Base-by-base conservation (phyloP, 2,329 filamentous ascomycete species). In the Pestalotiopsis sp. region DNA sequence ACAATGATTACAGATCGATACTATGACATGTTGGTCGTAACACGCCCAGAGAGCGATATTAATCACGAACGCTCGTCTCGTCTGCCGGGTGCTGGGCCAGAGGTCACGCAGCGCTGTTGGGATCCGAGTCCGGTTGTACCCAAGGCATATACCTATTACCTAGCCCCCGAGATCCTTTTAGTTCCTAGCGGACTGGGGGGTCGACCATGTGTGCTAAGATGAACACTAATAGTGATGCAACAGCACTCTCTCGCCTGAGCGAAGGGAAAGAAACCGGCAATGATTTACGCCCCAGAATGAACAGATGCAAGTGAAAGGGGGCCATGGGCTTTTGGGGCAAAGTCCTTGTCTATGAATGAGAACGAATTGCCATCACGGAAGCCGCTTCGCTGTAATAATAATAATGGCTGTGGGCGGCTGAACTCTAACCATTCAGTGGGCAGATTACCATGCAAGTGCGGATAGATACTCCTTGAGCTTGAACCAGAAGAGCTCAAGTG, bases 161-260 rank as follows among this genome's bases (percentile, higher is more conserved):
- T 23, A 23, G 39, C 31, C 25, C 45, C 45, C 17, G 20, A 20
- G 17, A 17, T 52, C 45, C 31, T 36, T 36, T 36, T 36, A 36
- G 7, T 59, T 59, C 17, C 23, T 59, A 62, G 59, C 17, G 6
- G 27, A 39, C 23, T 59, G 59, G 31, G 59, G 31, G 59, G 36
- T 52, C 27, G 59, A n/a, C 59, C 36, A 36, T 17, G 57, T 59
- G 55, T 62, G 13, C 31, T 62, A 36, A 39, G 59, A 62, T 62
- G 59, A 62, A 39, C 59, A 36, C 59, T 62, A 62, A 62, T 45
- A 23, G 36, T 45, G 62, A 64, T 64, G 62, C 20, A 49, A 52
- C 62, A 52, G 27, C 57, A 23, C 38, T 5, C 7, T 25, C 38
- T 27, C 14, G 39, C 62, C 38, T 52, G 14, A 2, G 23, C 39